Evolutionary conservation across 2,329 filamentous ascomycete genomes (phyloP).

Genomic region (Elsinoe ampelina): DNA sequence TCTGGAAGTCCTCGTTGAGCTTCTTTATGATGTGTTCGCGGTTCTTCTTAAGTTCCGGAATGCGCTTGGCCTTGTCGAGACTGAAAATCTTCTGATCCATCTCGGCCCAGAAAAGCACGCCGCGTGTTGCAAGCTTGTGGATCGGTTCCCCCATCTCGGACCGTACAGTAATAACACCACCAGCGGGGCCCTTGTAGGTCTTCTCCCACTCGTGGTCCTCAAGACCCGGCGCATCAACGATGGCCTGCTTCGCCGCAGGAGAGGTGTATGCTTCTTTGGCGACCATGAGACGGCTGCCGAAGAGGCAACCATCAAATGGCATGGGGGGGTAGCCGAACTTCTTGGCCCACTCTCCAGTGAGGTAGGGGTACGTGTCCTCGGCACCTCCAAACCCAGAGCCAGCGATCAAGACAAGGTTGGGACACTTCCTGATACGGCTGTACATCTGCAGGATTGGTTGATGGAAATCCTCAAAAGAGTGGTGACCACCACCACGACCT

Average conservation of each 20-base stretch:
- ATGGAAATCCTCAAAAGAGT: conserved; percentile 94
- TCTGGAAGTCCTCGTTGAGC: conserved; percentile 92
- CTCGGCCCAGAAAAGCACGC: conserved; percentile 94
- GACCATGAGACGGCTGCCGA: conserved; percentile 91
- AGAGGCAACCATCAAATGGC: conserved; percentile 87
- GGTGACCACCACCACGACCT: conserved; percentile 85
- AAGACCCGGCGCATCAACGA: conserved; percentile 74
- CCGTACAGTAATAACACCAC: conserved; percentile 89
- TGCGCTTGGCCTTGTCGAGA: conserved; percentile 86
- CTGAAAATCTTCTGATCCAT: conserved; percentile 99
- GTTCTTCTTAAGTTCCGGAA: conserved; percentile 79
- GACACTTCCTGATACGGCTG: conserved; percentile 69
- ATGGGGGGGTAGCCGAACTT: conserved; percentile 81
- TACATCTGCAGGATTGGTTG: conserved; percentile 89
- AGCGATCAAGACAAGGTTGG: conserved; percentile 81
- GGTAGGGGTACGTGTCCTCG: conserved; percentile 84
- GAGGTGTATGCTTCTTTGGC: conserved; percentile 88
- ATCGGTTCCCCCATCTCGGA: conserved; percentile 99
- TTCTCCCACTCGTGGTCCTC: conserved; percentile 81
- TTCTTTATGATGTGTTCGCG: conserved; percentile 89
- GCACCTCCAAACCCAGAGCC: conserved; percentile 87
- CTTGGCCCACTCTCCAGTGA: conserved; percentile 81
- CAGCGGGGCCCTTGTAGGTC: conserved; percentile 83
- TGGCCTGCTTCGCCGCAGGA: conserved; percentile 78
- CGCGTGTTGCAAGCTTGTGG: conserved; percentile 93